phyloP scores from a whole-genome alignment of 1,139 yeast genomes.

The Hyphopichia khmerensis region DNA sequence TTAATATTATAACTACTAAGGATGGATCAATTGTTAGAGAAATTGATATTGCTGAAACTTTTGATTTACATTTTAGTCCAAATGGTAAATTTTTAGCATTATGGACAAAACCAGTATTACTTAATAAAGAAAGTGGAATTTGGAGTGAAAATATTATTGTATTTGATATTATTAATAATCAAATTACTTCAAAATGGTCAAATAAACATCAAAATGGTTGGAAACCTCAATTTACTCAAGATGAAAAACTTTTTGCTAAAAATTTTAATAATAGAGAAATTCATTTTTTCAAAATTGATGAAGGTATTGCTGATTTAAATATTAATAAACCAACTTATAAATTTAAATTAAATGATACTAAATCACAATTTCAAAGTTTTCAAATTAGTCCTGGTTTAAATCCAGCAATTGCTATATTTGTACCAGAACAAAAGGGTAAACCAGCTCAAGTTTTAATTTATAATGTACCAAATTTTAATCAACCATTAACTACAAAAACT shows the following conservation, averaged over 20 bases:
- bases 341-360: constrained; percentile 60
- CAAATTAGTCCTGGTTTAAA: constrained; percentile 82
- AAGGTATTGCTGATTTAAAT: constrained; percentile 43
- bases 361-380: constrained; percentile 53
- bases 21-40: constrained; percentile 35
- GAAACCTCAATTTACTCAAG: constrained; percentile 85
- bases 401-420: constrained; percentile 88
- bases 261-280: constrained; percentile 59
- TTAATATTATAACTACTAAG: constrained; percentile 57
- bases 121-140: constrained; percentile 60
- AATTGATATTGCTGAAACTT: constrained; percentile 59
- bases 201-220: constrained; percentile 87
- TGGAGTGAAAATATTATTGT: constrained; percentile 77
- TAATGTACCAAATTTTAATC: constrained; percentile 70
- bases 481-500: constrained; percentile 81
- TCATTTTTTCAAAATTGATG: constrained; percentile 62
- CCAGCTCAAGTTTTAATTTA: constrained; percentile 89
- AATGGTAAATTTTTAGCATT: constrained; percentile 80
- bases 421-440: constrained; percentile 79
- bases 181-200: constrained; percentile 63
- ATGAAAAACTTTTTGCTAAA: constrained; percentile 70
- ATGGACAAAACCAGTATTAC: constrained; percentile 84
- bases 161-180: constrained; percentile 53
- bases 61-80: constrained; percentile 86
- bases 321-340: constrained; percentile 57